These are phyloP conservation scores for Saccharomyces eubayanus DNA, from an alignment of 805 yeast genomes.

Conservation along the genomic window DNA sequence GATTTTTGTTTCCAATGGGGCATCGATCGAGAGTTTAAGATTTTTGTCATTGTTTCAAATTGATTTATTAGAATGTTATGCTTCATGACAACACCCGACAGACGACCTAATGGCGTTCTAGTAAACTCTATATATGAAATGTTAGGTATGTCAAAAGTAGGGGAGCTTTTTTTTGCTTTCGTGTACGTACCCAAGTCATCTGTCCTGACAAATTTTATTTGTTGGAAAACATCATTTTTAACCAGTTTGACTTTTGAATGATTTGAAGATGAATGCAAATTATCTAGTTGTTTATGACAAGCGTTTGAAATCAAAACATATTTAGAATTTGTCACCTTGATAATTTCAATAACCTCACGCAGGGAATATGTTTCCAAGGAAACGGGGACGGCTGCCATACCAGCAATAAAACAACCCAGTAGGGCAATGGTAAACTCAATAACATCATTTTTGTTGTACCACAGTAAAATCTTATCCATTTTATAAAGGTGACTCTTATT, in stretches of 20 bases:
- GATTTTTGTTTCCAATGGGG: constrained; percentile 39
- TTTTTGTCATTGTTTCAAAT: constrained; percentile 64
- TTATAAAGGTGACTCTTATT: constrained; percentile 46
- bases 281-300: constrained; percentile 67
- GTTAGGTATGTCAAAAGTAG: constrained; percentile 67
- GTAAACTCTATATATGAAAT: constrained; percentile 91
- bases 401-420: constrained; percentile 87
- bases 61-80: constrained; percentile 85
- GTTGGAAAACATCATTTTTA: constrained; percentile 25
- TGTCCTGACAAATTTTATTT: constrained; percentile 47
- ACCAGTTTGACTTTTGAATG: constrained; percentile 25
- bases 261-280: constrained; percentile 40
- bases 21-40: constrained; percentile 50
- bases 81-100: constrained; percentile 87
- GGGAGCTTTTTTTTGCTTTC: constrained; percentile 48
- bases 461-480: constrained; percentile 74
- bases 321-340: constrained; percentile 67
- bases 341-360: constrained; percentile 61
- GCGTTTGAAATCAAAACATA: constrained; percentile 74
- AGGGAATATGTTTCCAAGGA: constrained; percentile 58
- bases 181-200: constrained; percentile 75
- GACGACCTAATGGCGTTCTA: constrained; percentile 81
- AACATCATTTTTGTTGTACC: constrained; percentile 77
- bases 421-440: constrained; percentile 80
- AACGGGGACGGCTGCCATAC: constrained; percentile 90